Conservation (phyloP, 257 asterid species). For the Solanum paucissectum region DNA sequence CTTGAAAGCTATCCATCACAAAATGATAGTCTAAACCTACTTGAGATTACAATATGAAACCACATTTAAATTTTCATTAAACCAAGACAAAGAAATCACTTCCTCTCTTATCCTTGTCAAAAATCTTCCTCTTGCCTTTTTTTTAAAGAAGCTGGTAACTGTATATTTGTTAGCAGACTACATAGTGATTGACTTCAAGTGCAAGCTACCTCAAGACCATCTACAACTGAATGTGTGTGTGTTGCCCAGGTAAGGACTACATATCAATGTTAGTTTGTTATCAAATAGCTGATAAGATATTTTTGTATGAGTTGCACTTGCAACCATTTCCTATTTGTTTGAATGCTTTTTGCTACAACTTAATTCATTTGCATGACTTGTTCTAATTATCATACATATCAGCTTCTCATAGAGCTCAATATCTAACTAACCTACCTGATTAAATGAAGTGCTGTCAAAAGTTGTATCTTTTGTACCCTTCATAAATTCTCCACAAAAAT, state of each 20-base stretch:
- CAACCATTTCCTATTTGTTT: neutral
- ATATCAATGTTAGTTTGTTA: neutral
- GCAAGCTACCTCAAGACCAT: neutral
- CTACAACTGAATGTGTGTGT: neutral
- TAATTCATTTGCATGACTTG: neutral
- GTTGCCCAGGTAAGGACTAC: neutral
- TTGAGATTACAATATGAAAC: neutral
- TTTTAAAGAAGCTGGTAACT: neutral
- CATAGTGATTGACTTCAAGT: neutral
- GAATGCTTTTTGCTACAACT: constrained; percentile 10
- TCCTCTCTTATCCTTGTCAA: constrained; percentile 23
- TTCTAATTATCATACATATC: neutral
- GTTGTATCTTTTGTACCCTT: neutral
- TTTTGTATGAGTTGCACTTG: neutral
- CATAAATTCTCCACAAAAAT: neutral
- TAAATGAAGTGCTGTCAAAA: neutral
- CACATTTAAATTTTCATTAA: neutral
- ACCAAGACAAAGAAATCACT: neutral
- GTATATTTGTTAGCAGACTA: neutral
- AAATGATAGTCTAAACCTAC: neutral
- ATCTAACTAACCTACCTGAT: neutral
- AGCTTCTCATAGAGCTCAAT: neutral
- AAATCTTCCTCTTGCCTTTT: neutral
- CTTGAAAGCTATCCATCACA: neutral
- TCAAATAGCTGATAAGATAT: neutral